A percentile compares a stretch with the other conserved stretches of the same genome.
phyloP scores from a whole-genome alignment of 2,329 filamentous ascomycete species.

The Calycina marina region DNA sequence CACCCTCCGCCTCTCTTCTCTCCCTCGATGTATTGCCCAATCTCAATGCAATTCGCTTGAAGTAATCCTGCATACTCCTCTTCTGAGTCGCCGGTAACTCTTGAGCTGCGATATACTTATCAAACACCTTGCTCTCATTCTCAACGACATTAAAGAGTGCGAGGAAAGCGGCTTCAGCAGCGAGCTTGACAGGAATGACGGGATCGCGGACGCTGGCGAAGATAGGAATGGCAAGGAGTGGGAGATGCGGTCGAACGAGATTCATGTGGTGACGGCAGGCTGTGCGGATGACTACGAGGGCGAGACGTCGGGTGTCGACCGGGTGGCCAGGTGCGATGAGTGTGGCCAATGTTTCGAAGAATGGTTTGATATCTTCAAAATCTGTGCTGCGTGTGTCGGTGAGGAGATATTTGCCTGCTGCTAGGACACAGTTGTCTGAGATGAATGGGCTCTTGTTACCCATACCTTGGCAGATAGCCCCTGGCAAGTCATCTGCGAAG shows the following conservation, averaged over 20 bases:
- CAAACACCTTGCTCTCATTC: slow-evolving; percentile 72
- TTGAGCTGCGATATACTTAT: slow-evolving; percentile 69
- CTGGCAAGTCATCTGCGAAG: slow-evolving; percentile 59
- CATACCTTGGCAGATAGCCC: slow-evolving; percentile 70
- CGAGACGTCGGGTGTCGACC: slow-evolving; percentile 70
- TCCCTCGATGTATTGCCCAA: slow-evolving; percentile 80
- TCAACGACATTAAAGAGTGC: slow-evolving; percentile 82
- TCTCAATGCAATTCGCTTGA: slow-evolving; percentile 78
- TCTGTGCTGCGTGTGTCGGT: slow-evolving; percentile 47
- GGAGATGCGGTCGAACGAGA: slow-evolving; percentile 66
- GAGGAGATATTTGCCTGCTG: slow-evolving; percentile 81
- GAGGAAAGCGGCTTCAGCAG: slow-evolving; percentile 88
- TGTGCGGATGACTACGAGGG: slow-evolving; percentile 78
- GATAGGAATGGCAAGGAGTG: slow-evolving; percentile 64
- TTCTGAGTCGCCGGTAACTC: slow-evolving; percentile 59
- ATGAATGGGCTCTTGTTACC: slow-evolving; percentile 66
- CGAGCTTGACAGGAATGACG: slow-evolving; percentile 88
- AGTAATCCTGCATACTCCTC: slow-evolving; percentile 91
- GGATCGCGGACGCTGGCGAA: slow-evolving; percentile 83
- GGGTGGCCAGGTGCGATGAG: slow-evolving; percentile 66
- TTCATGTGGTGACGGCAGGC: slow-evolving; percentile 67
- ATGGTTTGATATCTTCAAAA: slow-evolving; percentile 62
- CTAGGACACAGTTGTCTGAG: slow-evolving; percentile 75
- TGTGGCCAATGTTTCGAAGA: slow-evolving; percentile 65
- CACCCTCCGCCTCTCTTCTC: slow-evolving; percentile 80